Percentiles rank a stretch among this genome's conserved stretches.
Evolutionary conservation across 2,329 filamentous ascomycete species (phyloP).

Genomic region (Aureobasidium lini): DNA sequence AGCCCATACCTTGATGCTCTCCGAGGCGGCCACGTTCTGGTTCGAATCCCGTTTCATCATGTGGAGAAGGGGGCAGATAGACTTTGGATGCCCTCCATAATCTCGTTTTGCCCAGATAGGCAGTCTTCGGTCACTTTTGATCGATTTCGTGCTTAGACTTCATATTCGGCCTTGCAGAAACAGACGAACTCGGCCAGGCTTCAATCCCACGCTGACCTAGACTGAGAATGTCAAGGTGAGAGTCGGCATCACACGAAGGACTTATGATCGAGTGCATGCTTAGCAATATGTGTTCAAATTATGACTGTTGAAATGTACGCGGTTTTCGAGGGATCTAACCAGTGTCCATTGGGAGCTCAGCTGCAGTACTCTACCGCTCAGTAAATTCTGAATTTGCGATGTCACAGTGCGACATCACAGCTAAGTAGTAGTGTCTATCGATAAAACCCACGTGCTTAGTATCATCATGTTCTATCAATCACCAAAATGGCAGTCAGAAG

Average conservation of each 20-base stretch:
- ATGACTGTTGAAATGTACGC: too few relatives aligned
- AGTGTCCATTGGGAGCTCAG: too few relatives aligned
- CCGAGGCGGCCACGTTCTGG: slow-evolving; percentile 6
- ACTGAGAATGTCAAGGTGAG: neutral
- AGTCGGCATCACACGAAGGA: too few relatives aligned
- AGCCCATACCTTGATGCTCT: neutral
- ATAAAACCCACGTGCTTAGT: too few relatives aligned
- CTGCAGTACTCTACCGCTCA: too few relatives aligned
- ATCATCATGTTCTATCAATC: too few relatives aligned
- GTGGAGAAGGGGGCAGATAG: slow-evolving; percentile 9
- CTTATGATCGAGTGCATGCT: too few relatives aligned
- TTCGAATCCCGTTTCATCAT: slow-evolving; percentile 5
- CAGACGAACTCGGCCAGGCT: neutral
- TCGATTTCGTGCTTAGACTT: neutral
- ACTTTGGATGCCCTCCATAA: neutral
- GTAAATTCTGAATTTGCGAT: too few relatives aligned
- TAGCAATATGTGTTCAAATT: too few relatives aligned
- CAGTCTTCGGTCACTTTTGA: neutral
- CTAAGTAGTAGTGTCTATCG: too few relatives aligned
- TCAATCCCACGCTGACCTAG: neutral
- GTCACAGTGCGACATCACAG: too few relatives aligned
- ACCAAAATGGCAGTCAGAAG: neutral
- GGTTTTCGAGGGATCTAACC: too few relatives aligned
- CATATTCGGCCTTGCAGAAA: neutral
- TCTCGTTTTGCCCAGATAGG: neutral